Percentiles rank a stretch among this genome's conserved stretches.
These are phyloP conservation scores for Trichosporon coremiiforme DNA, from an alignment of 1,284 basidiomycete species.

Conservation along the genomic window DNA sequence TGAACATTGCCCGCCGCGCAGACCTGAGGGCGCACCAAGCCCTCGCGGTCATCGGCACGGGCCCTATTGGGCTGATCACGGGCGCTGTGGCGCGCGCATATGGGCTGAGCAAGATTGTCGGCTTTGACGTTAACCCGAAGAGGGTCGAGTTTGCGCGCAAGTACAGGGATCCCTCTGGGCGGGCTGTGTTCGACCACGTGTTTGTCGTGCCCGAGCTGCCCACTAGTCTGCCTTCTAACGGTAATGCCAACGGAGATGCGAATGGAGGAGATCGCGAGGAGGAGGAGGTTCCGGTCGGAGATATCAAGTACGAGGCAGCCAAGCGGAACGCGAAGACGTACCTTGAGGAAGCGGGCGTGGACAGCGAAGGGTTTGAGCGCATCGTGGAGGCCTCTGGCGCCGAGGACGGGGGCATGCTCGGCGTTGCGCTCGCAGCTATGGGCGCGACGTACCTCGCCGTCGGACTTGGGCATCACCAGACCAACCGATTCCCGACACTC, in stretches of 20 bases:
- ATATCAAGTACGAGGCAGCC: slow-evolving; percentile 50
- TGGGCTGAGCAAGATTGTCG: slow-evolving; percentile 53
- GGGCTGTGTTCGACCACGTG: slow-evolving; percentile 50
- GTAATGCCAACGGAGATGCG: slow-evolving; percentile 39
- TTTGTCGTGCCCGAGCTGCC: slow-evolving; percentile 42
- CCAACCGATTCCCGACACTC: slow-evolving; percentile 49
- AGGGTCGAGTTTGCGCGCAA: slow-evolving; percentile 83
- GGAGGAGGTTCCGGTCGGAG: slow-evolving; percentile 37
- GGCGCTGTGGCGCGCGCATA: slow-evolving; percentile 60
- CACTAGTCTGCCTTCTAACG: slow-evolving; percentile 19
- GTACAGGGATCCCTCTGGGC: slow-evolving; percentile 60
- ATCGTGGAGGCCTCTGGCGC: slow-evolving; percentile 66
- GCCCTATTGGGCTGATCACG: slow-evolving; percentile 58
- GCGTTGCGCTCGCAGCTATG: slow-evolving; percentile 64
- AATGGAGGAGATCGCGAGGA: slow-evolving; percentile 30
- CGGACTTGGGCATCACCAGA: slow-evolving; percentile 52
- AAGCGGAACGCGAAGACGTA: slow-evolving; percentile 39
- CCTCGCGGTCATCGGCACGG: slow-evolving; percentile 52
- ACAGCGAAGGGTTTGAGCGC: slow-evolving; percentile 62
- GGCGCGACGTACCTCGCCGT: slow-evolving; percentile 59
- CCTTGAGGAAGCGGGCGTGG: slow-evolving; percentile 41
- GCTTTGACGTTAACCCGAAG: slow-evolving; percentile 69
- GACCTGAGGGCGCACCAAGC: slow-evolving; percentile 50
- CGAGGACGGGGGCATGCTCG: slow-evolving; percentile 65
- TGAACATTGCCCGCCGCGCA: slow-evolving; percentile 50